Base-by-base conservation (phyloP, 495 filamentous ascomycete genomes). In the Annulohypoxylon bovei region DNA sequence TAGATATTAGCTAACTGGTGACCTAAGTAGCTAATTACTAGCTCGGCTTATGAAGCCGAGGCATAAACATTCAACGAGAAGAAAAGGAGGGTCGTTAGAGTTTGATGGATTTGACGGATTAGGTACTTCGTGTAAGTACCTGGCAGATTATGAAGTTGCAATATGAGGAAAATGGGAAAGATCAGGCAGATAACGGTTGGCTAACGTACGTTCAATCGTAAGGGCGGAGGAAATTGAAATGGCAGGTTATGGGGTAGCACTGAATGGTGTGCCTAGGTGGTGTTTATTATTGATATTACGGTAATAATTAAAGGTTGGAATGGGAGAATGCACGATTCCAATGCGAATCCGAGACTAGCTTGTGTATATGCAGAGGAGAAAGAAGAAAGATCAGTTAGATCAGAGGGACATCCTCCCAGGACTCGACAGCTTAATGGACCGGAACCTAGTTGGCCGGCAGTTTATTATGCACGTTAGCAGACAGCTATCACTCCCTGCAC, bases 401-500 rank as follows among this genome's bases (percentile, higher is more conserved):
- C 18, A 25, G 16, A 46, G n/a, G 40, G 40, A n/a, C n/a, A n/a
- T n/a, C n/a, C 33, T 35, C 33, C 1, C 33, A 35, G 33, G 33
- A 2, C 6, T 35, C 6, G 33, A 35, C 33, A 46, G 22, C 49
- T n/a, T 59, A 35, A 53, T 50, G 54, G 6, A 23, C 32, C 49
- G 39, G 56, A 65, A 71, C 33, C 44, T 53, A 39, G 68, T 67
- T 62, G 52, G 20, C 57, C 68, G 68, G 68, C 68, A 71, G 39
- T 66, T 67, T 67, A 44, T 64, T 59, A 71, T 67, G 62, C 40
- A 65, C 11, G 32, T 59, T 59, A 52, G 60, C 63, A 54, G 49
- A 25, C 28, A n/a, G 14, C 25, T 8, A 32, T 22, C 30, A 7
- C 33, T 27, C n/a, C 12, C 23, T 18, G 8, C 28, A 28, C 30